Evolutionary conservation across 148 eudicot species (phyloP).

Genomic region (Limonium bicolor): DNA sequence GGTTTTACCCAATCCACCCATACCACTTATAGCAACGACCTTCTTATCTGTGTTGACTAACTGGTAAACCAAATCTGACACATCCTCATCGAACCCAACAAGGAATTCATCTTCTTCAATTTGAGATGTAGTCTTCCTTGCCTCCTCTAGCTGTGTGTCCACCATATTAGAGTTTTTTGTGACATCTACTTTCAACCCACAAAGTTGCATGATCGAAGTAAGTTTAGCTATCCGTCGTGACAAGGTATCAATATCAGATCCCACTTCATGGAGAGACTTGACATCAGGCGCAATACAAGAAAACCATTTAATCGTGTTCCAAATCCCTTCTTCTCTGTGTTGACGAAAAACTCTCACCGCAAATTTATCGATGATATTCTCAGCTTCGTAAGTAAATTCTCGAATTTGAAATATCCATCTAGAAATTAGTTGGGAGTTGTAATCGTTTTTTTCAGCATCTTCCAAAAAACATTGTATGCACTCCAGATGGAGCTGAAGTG

Average conservation of each 20-base stretch:
- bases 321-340: not conserved
- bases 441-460: conserved; percentile 1
- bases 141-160: not conserved
- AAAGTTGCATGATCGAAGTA: conserved; percentile 7
- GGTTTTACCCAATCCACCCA: conserved; percentile 17
- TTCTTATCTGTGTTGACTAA: not conserved
- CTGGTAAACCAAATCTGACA: not conserved
- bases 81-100: not conserved
- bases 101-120: not conserved
- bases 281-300: conserved; percentile 2
- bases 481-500: conserved; percentile 9
- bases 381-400: conserved; percentile 19
- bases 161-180: not conserved
- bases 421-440: not conserved
- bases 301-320: not conserved
- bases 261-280: not conserved
- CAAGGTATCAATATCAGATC: not conserved
- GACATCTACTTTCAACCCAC: conserved; percentile 3
- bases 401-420: conserved; percentile 1
- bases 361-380: conserved; percentile 11
- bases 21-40: conserved; percentile 7
- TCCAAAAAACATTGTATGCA: conserved; percentile 16
- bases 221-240: conserved; percentile 1
- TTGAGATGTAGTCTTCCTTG: not conserved
- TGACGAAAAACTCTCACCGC: not conserved